These are phyloP conservation scores for Arthrobotrys megalospora DNA, from an alignment of 2,329 filamentous ascomycete species.

Conservation along the genomic window DNA sequence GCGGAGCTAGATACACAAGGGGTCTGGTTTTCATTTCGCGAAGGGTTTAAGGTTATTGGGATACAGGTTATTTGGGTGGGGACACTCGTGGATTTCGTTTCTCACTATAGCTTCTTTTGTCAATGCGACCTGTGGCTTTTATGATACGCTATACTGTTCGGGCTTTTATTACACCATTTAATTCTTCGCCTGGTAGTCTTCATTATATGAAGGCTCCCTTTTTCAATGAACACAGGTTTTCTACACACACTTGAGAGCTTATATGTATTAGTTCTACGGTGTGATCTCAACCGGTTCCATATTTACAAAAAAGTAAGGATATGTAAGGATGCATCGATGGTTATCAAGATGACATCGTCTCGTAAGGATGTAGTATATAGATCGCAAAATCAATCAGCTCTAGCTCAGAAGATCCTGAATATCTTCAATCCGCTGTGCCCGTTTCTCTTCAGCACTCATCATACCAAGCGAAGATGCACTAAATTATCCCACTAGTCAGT, in stretches of 20 bases:
- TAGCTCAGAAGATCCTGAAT: constrained; percentile 86
- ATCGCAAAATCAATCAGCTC: background rate
- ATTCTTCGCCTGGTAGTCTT: background rate
- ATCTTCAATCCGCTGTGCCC: constrained; percentile 89
- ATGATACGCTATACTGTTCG: background rate
- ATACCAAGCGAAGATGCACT: constrained; percentile 95
- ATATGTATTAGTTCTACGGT: background rate
- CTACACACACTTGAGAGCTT: background rate
- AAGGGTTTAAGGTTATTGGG: background rate
- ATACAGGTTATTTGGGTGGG: background rate
- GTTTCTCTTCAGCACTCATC: constrained; percentile 95
- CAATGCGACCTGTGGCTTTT: background rate
- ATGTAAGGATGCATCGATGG: background rate
- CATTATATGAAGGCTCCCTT: background rate
- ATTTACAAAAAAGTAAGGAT: constrained; percentile 20
- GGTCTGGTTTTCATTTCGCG: background rate
- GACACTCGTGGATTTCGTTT: background rate
- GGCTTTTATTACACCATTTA: background rate
- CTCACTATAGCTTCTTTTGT: constrained; percentile 6
- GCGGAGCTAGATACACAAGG: constrained; percentile 21
- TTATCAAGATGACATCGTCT: background rate
- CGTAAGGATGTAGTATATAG: background rate
- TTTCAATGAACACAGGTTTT: background rate
- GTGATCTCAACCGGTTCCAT: background rate
- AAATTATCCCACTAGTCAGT: constrained; percentile 60